Evolutionary conservation across 192 early-diverging fungal genomes (phyloP), one percentile per base, ranked within the genome.

Genomic region (Rhizophagus sp.): DNA sequence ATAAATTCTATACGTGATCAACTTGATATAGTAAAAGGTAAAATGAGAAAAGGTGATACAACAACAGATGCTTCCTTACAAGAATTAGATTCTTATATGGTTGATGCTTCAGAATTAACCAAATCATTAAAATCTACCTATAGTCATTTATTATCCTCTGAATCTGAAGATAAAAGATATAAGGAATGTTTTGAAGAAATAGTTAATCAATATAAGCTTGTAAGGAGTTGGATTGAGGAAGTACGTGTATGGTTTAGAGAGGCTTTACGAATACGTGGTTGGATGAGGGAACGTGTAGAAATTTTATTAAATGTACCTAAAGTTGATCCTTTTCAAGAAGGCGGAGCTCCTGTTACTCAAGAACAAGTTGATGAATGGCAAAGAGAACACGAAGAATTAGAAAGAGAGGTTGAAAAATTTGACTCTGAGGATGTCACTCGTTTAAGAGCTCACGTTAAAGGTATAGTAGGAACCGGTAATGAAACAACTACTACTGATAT

Each of bases 241-340:
- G 44, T 81, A 4, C 81, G 86, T n/a, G 71, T 85, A 7, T 87
- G 86, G 86, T 85, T 85, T 68, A 83, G 62, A 24, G 84, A 85
- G 68, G 86, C 86, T 27, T 81, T 86, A 65, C 79, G 84, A 19
- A 87, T 87, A 15, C 75, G 85, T 22, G 39, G 81, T 19, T 87
- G 83, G 81, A 82, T 87, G 10, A 83, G 83, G 13, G 66, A 76
- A 49, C 79, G 81, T 30, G 84, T 87, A 17, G 39, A 81, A 3
- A 68, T 65, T 17, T 41, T 87, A 36, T 80, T 81, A 65, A 66
- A 74, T 22, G 74, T 69, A 2, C 27, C 50, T 44, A 8, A 75
- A 33, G 39, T 82, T 34, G 85, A 87, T 76, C 77, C 76, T 0
- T 64, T 84, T 25, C 44, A 81, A 5, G 79, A 78, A 49, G 72